Evolutionary conservation across 768 basidiomycete genomes (phyloP).

Genomic region (Lactarius sanguifluus): DNA sequence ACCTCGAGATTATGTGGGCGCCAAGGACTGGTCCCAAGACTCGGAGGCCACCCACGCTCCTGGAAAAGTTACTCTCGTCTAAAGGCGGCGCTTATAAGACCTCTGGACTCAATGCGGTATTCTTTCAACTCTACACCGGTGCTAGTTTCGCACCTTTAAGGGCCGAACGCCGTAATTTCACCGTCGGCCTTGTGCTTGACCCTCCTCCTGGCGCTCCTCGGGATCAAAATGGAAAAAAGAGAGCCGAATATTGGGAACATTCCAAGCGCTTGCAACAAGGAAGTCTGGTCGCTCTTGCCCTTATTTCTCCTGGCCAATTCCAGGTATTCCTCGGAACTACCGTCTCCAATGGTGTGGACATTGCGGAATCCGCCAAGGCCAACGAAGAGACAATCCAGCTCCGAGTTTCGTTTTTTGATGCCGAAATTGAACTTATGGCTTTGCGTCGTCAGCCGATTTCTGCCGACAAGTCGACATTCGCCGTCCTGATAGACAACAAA

Average conservation of each 20-base stretch:
- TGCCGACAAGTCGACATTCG: slow-evolving; percentile 22
- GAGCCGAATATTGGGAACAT: slow-evolving; percentile 61
- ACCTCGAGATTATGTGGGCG: slow-evolving; percentile 23
- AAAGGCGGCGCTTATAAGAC: slow-evolving; percentile 57
- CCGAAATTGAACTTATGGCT: slow-evolving; percentile 50
- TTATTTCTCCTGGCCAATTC: slow-evolving; percentile 31
- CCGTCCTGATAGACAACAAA: slow-evolving; percentile 28
- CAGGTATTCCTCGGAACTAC: slow-evolving; percentile 55
- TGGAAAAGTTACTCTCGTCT: slow-evolving; percentile 48
- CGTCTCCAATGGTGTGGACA: slow-evolving; percentile 44
- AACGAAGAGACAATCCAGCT: slow-evolving; percentile 42
- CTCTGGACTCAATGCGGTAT: slow-evolving; percentile 46
- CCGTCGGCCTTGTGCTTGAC: slow-evolving; percentile 47
- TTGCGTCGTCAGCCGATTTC: slow-evolving; percentile 40
- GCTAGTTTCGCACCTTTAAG: slow-evolving; percentile 47
- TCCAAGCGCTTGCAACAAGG: slow-evolving; percentile 61
- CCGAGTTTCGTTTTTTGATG: slow-evolving; percentile 63
- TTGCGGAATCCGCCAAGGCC: slow-evolving; percentile 45
- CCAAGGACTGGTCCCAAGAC: background rate
- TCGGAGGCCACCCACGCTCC: slow-evolving; percentile 39
- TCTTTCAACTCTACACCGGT: slow-evolving; percentile 65
- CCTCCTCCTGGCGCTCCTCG: slow-evolving; percentile 60
- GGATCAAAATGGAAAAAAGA: slow-evolving; percentile 37
- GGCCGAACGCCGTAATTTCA: slow-evolving; percentile 54
- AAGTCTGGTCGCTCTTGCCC: slow-evolving; percentile 61